Evolutionary conservation across 208 protist genomes (phyloP).

Genomic region (Wallacemonas sp.): DNA sequence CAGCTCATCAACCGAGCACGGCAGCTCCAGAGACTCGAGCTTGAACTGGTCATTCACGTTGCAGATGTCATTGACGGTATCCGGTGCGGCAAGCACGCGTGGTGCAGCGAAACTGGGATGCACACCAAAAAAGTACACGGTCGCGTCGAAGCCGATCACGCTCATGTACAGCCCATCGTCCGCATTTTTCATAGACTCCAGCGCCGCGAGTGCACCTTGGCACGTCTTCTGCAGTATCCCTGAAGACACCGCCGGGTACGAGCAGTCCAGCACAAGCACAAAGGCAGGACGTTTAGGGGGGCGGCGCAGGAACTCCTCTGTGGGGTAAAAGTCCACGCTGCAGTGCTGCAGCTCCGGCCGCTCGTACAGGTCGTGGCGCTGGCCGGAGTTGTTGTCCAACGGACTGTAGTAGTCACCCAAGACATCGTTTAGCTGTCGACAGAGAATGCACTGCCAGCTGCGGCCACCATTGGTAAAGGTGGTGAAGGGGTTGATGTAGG

Average conservation of each 20-base stretch:
- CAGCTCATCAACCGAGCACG: conserved; percentile 66
- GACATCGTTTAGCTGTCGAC: conserved; percentile 92
- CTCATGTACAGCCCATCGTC: conserved; percentile 87
- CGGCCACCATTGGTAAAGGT: conserved; percentile 91
- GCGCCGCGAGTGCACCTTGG: conserved; percentile 55
- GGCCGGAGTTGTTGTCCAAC: conserved; percentile 84
- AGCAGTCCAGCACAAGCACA: conserved; percentile 96
- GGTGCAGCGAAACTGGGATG: conserved; percentile 58
- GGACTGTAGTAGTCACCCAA: conserved; percentile 55
- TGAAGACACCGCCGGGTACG: conserved; percentile 80
- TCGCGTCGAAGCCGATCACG: conserved; percentile 74
- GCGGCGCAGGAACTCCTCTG: conserved; percentile 94
- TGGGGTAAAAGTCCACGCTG: conserved; percentile 94
- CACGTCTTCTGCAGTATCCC: conserved; percentile 83
- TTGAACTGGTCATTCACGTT: conserved; percentile 86
- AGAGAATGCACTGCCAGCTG: conserved; percentile 96
- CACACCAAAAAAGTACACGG: conserved; percentile 95
- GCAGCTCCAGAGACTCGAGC: conserved; percentile 81
- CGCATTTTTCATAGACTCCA: conserved; percentile 69
- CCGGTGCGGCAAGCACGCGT: conserved; percentile 87
- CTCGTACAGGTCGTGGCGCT: conserved; percentile 69
- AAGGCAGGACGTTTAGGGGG: conserved; percentile 91
- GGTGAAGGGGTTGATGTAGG: conserved; percentile 98
- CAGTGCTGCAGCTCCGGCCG: conserved; percentile 91
- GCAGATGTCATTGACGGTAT: conserved; percentile 75